Base-by-base conservation (phyloP, 257 asterid species). In the Przewalskia tangutica region DNA sequence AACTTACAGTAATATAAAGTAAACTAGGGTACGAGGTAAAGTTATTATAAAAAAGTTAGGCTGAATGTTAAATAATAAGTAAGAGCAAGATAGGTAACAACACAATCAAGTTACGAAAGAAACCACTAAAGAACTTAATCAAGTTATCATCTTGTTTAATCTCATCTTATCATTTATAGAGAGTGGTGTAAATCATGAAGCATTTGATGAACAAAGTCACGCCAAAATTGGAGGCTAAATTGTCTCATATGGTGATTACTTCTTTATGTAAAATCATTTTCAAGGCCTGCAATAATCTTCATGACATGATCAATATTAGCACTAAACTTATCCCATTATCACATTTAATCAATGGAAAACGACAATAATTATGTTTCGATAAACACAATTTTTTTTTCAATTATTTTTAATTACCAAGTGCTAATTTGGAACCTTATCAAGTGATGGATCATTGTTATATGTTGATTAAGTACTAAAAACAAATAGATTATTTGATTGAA, bases 361-460 rank as follows among this genome's bases (percentile, higher is more conserved):
- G 71, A 85, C 66, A 83, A 86, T 81, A 85, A 86, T 82, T 38
- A 83, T 27, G 32, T 84, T 84, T 18, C 81, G 88, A 83, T 77
- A 23, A 85, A 32, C 38, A 83, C 85, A 44, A 83, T 77, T 85
- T 85, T 83, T 82, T 64, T 34, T 64, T 32, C 7, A 13, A 70
- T 84, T 71, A 67, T 82, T 78, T 59, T 44, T 18, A 1, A 32
- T 32, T 17, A 64, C 34, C 0, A 42, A 81, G 83, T 82, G 86
- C 51, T 84, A 82, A 86, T 84, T 85, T 65, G 65, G 81, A 32
- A 84, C 48, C 79, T 46, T 20, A 73, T 73, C 40, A 23, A 48
- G 40, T 73, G 60, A 12, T 12, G 13, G 53, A 46, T 73, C 20
- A 12, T 20, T 73, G 60, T 73, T 11, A 1, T 73, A 6, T 73